Evolutionary conservation across 306 rosid genomes (phyloP), one percentile per base, ranked within the genome.

Genomic region (Nissolia schottii): DNA sequence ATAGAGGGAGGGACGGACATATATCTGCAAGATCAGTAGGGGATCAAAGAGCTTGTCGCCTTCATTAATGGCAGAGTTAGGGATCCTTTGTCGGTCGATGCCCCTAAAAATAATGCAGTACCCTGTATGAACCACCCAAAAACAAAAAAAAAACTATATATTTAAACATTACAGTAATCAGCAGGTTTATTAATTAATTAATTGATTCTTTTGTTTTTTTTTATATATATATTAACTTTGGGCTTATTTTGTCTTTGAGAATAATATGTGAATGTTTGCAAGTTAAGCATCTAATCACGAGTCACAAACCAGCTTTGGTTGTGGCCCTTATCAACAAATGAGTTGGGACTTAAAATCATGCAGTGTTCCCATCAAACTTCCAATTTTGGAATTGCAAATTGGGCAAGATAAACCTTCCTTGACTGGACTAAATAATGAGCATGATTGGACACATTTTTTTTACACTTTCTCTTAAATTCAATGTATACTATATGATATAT

Each of bases 41-140:
- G 96, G 85, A 88, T 89, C 87, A 50, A 85, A 82, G 82, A 80
- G 64, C 64, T 79, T 93, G 98, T 88, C 96, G 80, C 86, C 91
- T 85, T 82, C 87, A 89, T 67, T 88, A 85, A 84, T 81, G 93
- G 93, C 92, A 90, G 80, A 84, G 76, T 75, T 81, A 56, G 85
- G 85, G 86, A 85, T 80, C 70, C 50, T 61, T 73, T 87, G 96
- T 93, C 98, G 91, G 90, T 87, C 76, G 76, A 75, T 57, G 73
- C 19, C 32, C 32, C 7, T 78, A 79, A 64, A 56, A 77, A 59
- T 73, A 78, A 66, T 56, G 61, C 41, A 48, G 71, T 67, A 40
- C 35, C 57, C 38, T 16, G 27, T 13, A 74, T 60, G 29, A 73
- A 75, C n/a, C n/a, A 43, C 69, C 63, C 54, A 67, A 1, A 10